phyloP scores from a whole-genome alignment of 1,284 basidiomycete genomes.

The Fistulinella cinereoalba region DNA sequence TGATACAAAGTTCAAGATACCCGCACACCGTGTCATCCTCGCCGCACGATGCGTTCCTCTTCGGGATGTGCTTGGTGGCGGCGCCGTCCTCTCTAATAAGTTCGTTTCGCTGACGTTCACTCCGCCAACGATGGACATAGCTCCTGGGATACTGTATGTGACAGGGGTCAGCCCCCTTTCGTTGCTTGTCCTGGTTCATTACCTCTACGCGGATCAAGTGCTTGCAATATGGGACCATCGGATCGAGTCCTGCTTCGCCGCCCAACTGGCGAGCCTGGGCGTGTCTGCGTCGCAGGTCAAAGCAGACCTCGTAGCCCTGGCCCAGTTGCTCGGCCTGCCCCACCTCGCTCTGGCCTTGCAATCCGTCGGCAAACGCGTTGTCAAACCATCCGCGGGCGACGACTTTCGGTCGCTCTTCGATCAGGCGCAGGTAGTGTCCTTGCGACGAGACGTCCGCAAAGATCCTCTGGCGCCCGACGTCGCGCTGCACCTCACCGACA shows the following conservation, averaged over 20 bases:
- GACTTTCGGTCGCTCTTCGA: conserved; percentile 52
- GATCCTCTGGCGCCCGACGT: conserved; percentile 60
- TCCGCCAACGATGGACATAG: no score
- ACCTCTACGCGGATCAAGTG: conserved; percentile 85
- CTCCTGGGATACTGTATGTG: no score
- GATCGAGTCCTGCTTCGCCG: conserved; percentile 50
- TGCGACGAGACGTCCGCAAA: conserved; percentile 6
- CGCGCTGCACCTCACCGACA: conserved; percentile 72
- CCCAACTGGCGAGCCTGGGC: conserved; percentile 40
- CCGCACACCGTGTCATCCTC: conserved; percentile 67
- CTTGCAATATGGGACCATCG: conserved; percentile 85
- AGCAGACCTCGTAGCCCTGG: conserved; percentile 56
- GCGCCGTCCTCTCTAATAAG: conserved; percentile 31
- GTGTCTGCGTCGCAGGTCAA: conserved; percentile 53
- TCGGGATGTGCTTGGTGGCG: conserved; percentile 41
- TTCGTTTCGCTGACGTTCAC: conserved; percentile 17
- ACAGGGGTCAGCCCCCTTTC: conserved; percentile 61
- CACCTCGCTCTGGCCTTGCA: conserved; percentile 54
- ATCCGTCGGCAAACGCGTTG: conserved; percentile 48
- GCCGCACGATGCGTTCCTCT: conserved; percentile 58
- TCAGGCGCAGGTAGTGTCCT: conserved; percentile 24
- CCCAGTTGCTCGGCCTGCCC: conserved; percentile 53
- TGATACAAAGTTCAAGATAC: conserved; percentile 44
- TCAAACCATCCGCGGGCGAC: conserved; percentile 43
- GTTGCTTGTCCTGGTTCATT: conserved; percentile 77